Percentiles rank a stretch among this genome's conserved stretches.
Conservation (phyloP, 78 protist genomes). For the Dictyostelium brefeldianum region DNA sequence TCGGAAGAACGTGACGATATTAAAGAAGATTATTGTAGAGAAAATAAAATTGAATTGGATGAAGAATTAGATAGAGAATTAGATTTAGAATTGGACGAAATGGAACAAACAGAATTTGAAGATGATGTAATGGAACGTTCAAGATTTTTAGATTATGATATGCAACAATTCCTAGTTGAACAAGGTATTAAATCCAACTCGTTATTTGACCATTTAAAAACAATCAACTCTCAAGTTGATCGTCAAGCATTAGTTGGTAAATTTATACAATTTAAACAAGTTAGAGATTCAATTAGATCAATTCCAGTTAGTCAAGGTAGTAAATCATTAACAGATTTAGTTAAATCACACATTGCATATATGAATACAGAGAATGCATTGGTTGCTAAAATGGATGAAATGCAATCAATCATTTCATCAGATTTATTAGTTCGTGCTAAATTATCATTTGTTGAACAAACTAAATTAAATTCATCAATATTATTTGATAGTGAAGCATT, state of each 20-base stretch:
- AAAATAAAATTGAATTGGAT: neutral
- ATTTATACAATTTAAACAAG: neutral
- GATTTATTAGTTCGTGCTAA: neutral
- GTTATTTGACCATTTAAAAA: neutral
- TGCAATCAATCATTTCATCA: neutral
- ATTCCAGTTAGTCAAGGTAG: neutral
- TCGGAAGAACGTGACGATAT: neutral
- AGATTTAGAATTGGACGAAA: neutral
- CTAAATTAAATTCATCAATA: neutral
- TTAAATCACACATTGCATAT: neutral
- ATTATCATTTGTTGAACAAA: neutral
- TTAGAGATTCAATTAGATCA: conserved; percentile 19
- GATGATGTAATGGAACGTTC: neutral
- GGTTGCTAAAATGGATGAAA: neutral
- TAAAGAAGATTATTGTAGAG: neutral
- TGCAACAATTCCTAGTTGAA: neutral
- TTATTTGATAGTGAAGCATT: too few relatives aligned
- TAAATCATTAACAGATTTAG: neutral
- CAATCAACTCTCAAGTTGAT: neutral
- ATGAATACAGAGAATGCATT: neutral
- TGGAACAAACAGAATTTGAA: neutral
- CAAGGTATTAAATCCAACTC: neutral
- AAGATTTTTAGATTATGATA: neutral
- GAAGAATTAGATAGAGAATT: neutral
- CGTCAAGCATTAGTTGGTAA: neutral